A percentile compares a stretch with the other conserved stretches of the same genome.
Evolutionary conservation across 2,329 filamentous ascomycete genomes (phyloP).

Genomic region (Exophiala bonariae): DNA sequence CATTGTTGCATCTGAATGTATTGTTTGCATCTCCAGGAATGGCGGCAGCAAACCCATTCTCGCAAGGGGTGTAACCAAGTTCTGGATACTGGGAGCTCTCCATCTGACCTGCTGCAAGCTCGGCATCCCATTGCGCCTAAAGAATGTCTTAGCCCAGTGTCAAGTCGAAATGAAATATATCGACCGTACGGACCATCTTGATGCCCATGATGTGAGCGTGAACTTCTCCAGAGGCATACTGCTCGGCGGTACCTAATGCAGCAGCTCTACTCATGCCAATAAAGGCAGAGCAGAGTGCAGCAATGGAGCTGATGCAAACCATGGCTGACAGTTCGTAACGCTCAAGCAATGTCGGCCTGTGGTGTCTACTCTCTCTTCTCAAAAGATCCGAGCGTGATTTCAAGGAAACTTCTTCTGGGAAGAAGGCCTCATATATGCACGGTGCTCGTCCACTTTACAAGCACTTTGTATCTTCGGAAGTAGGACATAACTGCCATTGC

Average conservation of each 20-base stretch:
- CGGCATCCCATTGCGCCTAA: slow-evolving; percentile 7
- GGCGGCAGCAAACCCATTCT: slow-evolving; percentile 45
- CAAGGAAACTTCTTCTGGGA: too few species aligned
- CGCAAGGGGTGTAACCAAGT: slow-evolving; percentile 33
- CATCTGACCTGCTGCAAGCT: slow-evolving; percentile 4
- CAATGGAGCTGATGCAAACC: slow-evolving; percentile 1
- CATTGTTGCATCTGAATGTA: slow-evolving; percentile 50
- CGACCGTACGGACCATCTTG: slow-evolving; percentile 1
- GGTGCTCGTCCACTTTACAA: too few species aligned
- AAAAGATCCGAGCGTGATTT: too few species aligned
- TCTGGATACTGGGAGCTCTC: slow-evolving; percentile 12
- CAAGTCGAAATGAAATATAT: not conserved
- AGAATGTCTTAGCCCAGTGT: not conserved
- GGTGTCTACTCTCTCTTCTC: too few species aligned
- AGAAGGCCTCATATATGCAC: too few species aligned
- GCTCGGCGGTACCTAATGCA: slow-evolving; percentile 1
- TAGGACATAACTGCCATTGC: too few species aligned
- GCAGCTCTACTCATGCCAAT: slow-evolving; percentile 4
- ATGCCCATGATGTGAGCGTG: slow-evolving; percentile 6
- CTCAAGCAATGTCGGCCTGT: not conserved
- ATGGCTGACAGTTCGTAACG: not conserved
- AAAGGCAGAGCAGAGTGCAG: not conserved
- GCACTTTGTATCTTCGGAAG: too few species aligned
- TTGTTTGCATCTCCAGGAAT: slow-evolving; percentile 48
- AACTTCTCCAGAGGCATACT: slow-evolving; percentile 8